Evolutionary conservation across 495 filamentous ascomycete species (phyloP).

Genomic region (Podospora appendiculata): DNA sequence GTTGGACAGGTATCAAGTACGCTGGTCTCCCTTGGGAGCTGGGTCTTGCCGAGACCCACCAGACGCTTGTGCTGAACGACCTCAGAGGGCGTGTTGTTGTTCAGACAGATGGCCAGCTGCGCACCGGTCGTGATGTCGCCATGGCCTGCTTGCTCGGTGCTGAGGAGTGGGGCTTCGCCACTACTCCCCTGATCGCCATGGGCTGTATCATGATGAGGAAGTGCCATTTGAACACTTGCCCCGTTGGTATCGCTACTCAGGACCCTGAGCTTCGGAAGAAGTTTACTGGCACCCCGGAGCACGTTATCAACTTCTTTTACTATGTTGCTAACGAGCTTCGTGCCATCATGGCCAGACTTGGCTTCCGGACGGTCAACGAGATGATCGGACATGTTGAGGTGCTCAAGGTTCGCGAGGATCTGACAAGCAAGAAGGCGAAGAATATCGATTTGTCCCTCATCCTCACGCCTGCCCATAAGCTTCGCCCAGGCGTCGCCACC

Average conservation of each 20-base stretch:
- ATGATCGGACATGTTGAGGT: conserved; percentile 95
- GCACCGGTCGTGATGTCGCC: conserved; percentile 91
- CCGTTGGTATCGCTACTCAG: conserved; percentile 95
- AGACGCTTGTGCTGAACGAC: conserved; percentile 97
- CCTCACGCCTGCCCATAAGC: conserved; percentile 90
- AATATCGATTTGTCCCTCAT: conserved; percentile 95
- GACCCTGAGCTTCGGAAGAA: conserved; percentile 93
- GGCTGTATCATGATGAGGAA: conserved; percentile 96
- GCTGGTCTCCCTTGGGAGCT: conserved; percentile 97
- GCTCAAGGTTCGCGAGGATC: conserved; percentile 80
- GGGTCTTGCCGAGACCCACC: conserved; percentile 96
- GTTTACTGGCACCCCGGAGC: conserved; percentile 89
- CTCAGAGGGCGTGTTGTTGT: conserved; percentile 94
- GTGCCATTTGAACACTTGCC: conserved; percentile 69
- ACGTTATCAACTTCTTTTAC: conserved; percentile 99
- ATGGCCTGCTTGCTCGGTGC: conserved; percentile 95
- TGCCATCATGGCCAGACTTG: conserved; percentile 96
- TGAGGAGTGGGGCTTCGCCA: conserved; percentile 98
- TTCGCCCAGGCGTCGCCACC: conserved; percentile 92
- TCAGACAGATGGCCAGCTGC: conserved; percentile 93
- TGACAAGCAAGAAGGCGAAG: conserved; percentile 79
- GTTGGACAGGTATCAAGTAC: conserved; percentile 99
- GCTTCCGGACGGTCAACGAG: conserved; percentile 93
- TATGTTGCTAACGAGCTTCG: conserved; percentile 96
- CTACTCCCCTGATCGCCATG: conserved; percentile 92